Evolutionary conservation across 257 asterid genomes (phyloP), one percentile per base, ranked within the genome.

Genomic region (Nicotiana otophora): DNA sequence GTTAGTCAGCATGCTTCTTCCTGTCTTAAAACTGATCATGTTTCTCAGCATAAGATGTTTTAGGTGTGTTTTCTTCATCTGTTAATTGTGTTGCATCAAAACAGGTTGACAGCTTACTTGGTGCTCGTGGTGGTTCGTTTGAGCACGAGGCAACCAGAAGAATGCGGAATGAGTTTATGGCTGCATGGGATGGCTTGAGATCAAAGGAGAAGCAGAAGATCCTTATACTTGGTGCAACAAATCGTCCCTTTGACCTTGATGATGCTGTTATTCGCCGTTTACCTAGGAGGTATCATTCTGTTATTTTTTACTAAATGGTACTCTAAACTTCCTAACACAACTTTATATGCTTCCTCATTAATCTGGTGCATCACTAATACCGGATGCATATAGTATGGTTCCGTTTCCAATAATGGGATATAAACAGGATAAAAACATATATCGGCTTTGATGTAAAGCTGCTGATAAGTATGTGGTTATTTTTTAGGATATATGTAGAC

Each of bases 91-190:
- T 53, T 87, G 88, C 82, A 78, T 84, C 81, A 42, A 83, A 53
- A 84, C 87, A 96, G 99, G 98, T 96, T 78, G 99, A 96, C 89
- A 96, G 99, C 88, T 91, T 96, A 91, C 97, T 96, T 62, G 99
- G 99, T 88, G 98, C 99, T 82, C 98, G 99, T 80, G 99, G 99
- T 11, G 98, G 99, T 86, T 85, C 97, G 66, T 89, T 84, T 63
- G 99, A 94, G 92, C 99, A 96, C n/a, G 99, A 96, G 91, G 98
- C 99, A 19, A 96, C 98, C 54, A 93, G 99, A 91, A 91, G 98
- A 88, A 94, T 96, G 99, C 87, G 98, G 31, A 96, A 96, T 82
- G 98, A 96, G 88, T 96, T 96, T 82, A 96, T 96, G 99, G 95
- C 99, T 34, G 98, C 99, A 63, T 96, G 99, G 99, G 99, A 96